Evolutionary conservation across 2,329 filamentous ascomycete species (phyloP), one percentile per base, ranked within the genome.

Genomic region (Didymella segeticola): DNA sequence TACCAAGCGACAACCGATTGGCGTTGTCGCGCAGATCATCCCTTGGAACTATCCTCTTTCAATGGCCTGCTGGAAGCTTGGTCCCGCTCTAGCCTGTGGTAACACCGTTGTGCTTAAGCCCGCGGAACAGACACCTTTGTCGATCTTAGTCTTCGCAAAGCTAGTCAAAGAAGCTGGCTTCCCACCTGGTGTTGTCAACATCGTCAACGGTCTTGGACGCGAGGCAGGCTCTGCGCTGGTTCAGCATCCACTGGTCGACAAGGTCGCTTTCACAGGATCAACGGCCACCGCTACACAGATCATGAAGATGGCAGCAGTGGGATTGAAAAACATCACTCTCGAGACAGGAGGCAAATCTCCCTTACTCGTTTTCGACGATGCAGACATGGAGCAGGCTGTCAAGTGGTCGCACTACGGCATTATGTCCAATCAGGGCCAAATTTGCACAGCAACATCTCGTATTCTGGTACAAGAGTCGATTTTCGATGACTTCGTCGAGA

Each of bases 241-340:
- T 1, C 79, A 80, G 29, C 89, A 92, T 67, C 75, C 83, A 17
- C 80, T 81, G 19, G 80, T 93, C 17, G 86, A 90, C 68, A 92
- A 92, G 77, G 79, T 93, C 49, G 87, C 89, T 0, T 93, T 92
- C 61, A 92, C 89, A 0, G 89, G 89, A 29, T 88, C 84, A 4
- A 91, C 89, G 0, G 75, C 77, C 2, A 91, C 89, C 0, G 89
- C 86, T 2, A 82, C 83, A 37, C 80, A 86, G 34, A 89, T 91
- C 58, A 64, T 42, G 76, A 75, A 15, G 62, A 72, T 53, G 75
- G 74, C 25, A 60, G 59, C 52, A 74, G 27, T 43, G 2, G 37
- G 78, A 43, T 62, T 80, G 12, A 79, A 79, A 66, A 67, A 72
- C 20, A 72, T 79, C 5, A 77, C 74, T 0, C 70, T 79, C 7